phyloP scores from a whole-genome alignment of 805 yeast species.

The Tanozyma kutaoensis region DNA sequence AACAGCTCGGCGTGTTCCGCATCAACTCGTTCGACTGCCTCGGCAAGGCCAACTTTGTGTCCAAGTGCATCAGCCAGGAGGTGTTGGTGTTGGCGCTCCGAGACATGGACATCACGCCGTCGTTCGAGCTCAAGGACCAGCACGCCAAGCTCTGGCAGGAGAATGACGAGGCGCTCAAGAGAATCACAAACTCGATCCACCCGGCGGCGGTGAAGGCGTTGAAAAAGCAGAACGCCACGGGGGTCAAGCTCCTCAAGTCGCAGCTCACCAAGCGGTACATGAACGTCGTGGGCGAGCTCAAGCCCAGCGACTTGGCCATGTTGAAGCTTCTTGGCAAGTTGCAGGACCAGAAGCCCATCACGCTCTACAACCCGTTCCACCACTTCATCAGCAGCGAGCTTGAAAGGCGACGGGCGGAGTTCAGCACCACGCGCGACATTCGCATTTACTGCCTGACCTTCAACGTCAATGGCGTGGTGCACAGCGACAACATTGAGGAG shows the following conservation, averaged over 20 bases:
- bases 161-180: conserved; percentile 27
- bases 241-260: conserved; percentile 16
- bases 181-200: conserved; percentile 21
- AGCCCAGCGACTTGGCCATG: conserved; percentile 27
- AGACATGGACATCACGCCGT: conserved; percentile 19
- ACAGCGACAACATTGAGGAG: conserved; percentile 21
- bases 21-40: conserved; percentile 37
- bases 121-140: conserved; percentile 20
- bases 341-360: conserved; percentile 30
- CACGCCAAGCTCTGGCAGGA: conserved; percentile 34
- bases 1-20: conserved; percentile 38
- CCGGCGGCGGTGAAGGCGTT: conserved; percentile 24
- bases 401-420: conserved; percentile 24
- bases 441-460: conserved; percentile 36
- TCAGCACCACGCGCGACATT: conserved; percentile 25
- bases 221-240: conserved; percentile 27
- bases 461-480: conserved; percentile 37
- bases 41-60: conserved; percentile 35
- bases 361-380: conserved; percentile 39
- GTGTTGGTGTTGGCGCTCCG: conserved; percentile 33
- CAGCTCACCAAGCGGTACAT: conserved; percentile 23
- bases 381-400: conserved; percentile 34
- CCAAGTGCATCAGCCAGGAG: conserved; percentile 33
- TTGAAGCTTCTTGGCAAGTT: conserved; percentile 36
- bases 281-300: conserved; percentile 27